Evolutionary conservation across 2,329 filamentous ascomycete genomes (phyloP).

Genomic region (Eutypa lata): DNA sequence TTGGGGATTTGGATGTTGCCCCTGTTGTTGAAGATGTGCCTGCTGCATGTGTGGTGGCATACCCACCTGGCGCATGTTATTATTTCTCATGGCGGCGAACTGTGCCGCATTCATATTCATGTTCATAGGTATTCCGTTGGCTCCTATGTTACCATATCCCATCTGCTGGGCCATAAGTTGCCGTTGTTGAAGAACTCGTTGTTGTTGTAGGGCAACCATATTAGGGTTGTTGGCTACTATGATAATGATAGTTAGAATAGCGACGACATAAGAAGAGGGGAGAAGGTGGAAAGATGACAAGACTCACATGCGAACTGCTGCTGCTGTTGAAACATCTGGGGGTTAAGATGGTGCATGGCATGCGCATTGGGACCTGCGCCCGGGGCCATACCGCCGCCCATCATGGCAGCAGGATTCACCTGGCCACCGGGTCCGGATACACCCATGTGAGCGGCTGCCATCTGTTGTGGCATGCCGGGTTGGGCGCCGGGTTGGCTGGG

Average conservation of each 20-base stretch:
- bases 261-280: neutral
- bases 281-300: neutral
- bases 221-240: constrained; percentile 28
- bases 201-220: constrained; percentile 24
- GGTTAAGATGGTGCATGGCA: constrained; percentile 69
- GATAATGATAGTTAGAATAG: constrained; percentile 3
- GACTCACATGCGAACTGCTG: constrained; percentile 32
- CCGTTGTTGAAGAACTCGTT: constrained; percentile 20
- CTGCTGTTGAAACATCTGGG: constrained; percentile 53
- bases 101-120: constrained; percentile 36
- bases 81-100: constrained; percentile 39
- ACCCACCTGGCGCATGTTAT: constrained; percentile 35
- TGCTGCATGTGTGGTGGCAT: constrained; percentile 42
- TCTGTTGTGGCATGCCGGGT: constrained; percentile 65
- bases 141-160: constrained; percentile 12
- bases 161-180: constrained; percentile 29
- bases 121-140: constrained; percentile 38
- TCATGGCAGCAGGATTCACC: constrained; percentile 70
- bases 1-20: constrained; percentile 22
- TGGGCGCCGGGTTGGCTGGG: constrained; percentile 68
- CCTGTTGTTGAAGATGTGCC: constrained; percentile 30
- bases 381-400: constrained; percentile 72
- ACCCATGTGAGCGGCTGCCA: constrained; percentile 61
- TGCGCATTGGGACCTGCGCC: constrained; percentile 64
- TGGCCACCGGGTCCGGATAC: constrained; percentile 70